Evolutionary conservation across 2,329 filamentous ascomycete species (phyloP).

Genomic region (Colletotrichum spinosum): DNA sequence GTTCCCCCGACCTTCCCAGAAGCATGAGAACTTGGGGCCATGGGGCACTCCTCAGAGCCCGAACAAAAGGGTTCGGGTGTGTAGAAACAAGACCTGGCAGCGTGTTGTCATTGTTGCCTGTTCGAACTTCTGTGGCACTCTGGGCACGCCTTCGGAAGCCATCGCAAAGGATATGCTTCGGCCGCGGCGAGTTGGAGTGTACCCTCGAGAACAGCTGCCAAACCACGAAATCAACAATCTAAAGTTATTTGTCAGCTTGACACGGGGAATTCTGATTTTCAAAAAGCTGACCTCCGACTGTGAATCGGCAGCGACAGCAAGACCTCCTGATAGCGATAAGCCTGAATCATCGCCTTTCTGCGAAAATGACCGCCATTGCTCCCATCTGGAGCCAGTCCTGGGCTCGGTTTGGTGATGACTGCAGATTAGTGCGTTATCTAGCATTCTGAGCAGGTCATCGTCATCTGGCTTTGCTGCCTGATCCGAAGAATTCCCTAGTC

Average conservation of each 20-base stretch:
- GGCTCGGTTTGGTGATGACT: slow-evolving; percentile 40
- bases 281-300: slow-evolving; percentile 70
- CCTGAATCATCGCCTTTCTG: slow-evolving; percentile 70
- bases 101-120: slow-evolving; percentile 42
- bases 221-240: slow-evolving; percentile 83
- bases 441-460: slow-evolving; percentile 62
- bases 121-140: slow-evolving; percentile 39
- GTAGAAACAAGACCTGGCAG: slow-evolving; percentile 75
- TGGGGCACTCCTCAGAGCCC: slow-evolving; percentile 73
- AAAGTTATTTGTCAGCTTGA: slow-evolving; percentile 37
- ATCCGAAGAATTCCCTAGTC: slow-evolving; percentile 37
- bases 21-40: slow-evolving; percentile 83
- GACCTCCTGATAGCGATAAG: slow-evolving; percentile 62
- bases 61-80: slow-evolving; percentile 77
- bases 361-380: slow-evolving; percentile 71
- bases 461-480: slow-evolving; percentile 48
- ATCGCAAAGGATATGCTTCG: slow-evolving; percentile 84
- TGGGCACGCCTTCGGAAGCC: slow-evolving; percentile 72
- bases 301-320: slow-evolving; percentile 58
- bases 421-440: slow-evolving; percentile 79
- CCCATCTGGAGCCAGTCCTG: slow-evolving; percentile 56
- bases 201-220: slow-evolving; percentile 78
- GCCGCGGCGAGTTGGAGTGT: slow-evolving; percentile 58
- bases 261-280: neutral
- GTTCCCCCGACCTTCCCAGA: slow-evolving; percentile 80